These are phyloP conservation scores for Fusarium algeriense DNA, from an alignment of 2,329 filamentous ascomycete genomes.

Conservation along the genomic window DNA sequence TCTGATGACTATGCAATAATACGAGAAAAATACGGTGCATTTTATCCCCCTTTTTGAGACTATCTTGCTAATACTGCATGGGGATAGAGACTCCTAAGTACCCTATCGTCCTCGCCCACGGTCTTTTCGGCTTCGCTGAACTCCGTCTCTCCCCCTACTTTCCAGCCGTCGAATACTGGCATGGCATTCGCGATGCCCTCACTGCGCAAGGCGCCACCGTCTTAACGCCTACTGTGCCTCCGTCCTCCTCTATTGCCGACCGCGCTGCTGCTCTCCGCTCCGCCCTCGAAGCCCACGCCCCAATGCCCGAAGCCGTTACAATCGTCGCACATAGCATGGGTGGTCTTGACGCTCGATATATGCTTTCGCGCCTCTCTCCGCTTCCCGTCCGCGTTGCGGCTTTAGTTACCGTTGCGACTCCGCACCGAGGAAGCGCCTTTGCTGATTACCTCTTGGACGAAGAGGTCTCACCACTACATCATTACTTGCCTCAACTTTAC, in stretches of 20 bases:
- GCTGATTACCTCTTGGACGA: conserved; percentile 65
- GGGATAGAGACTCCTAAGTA: conserved; percentile 66
- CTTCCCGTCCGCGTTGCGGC: conserved; percentile 61
- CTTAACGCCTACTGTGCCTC: conserved; percentile 71
- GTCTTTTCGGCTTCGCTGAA: conserved; percentile 73
- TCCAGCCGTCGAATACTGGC: conserved; percentile 73
- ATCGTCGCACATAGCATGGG: conserved; percentile 80
- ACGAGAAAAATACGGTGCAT: conserved; percentile 59
- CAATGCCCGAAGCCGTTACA: conserved; percentile 68
- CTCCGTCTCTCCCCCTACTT: conserved; percentile 64
- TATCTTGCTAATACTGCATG: background rate
- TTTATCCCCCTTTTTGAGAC: no score
- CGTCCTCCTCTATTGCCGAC: conserved; percentile 70
- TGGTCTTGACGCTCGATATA: conserved; percentile 73
- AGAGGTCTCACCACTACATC: conserved; percentile 55
- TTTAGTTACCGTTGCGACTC: conserved; percentile 67
- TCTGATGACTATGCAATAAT: conserved; percentile 61
- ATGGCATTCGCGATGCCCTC: conserved; percentile 71
- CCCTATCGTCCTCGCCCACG: conserved; percentile 74
- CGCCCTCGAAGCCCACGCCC: conserved; percentile 62
- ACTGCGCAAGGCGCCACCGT: conserved; percentile 65
- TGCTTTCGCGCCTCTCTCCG: conserved; percentile 69
- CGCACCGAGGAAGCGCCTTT: conserved; percentile 67
- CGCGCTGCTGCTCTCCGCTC: conserved; percentile 68
- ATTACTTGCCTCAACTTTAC: conserved; percentile 67